These are phyloP conservation scores for Penium margaritaceum DNA, from an alignment of 139 green algal species.

Conservation along the genomic window DNA sequence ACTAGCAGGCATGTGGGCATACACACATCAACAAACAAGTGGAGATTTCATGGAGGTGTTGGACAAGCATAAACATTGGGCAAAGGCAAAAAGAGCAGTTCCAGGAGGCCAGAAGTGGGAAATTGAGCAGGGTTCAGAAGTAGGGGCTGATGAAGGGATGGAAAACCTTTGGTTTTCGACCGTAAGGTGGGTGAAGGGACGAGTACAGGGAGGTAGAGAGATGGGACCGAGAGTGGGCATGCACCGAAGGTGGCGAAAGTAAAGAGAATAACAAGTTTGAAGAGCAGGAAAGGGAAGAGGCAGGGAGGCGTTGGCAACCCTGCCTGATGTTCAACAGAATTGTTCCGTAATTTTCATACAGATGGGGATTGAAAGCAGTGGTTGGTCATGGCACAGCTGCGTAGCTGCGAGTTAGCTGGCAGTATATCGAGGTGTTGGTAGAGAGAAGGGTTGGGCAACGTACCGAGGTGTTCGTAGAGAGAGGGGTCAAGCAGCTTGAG, in stretches of 20 bases:
- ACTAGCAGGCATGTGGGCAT: no score
- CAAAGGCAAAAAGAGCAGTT: neutral
- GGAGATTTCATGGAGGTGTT: no score
- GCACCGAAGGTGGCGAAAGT: neutral
- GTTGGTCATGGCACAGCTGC: neutral
- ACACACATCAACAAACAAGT: no score
- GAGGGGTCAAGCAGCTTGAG: constrained; percentile 41
- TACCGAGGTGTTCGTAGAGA: neutral
- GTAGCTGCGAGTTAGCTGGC: neutral
- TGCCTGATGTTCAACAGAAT: no score
- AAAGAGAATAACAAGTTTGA: neutral
- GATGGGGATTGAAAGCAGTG: neutral
- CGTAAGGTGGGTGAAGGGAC: neutral
- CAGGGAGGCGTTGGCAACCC: no score
- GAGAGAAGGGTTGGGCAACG: no score
- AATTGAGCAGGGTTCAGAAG: neutral
- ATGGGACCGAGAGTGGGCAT: neutral
- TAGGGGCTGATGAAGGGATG: neutral
- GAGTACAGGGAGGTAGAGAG: neutral
- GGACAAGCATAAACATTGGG: neutral
- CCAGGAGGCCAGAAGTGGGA: neutral
- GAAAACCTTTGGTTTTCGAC: no score
- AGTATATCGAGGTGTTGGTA: no score
- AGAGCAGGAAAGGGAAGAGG: no score
- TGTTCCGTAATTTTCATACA: no score